These are phyloP conservation scores for Diplodia corticola DNA, from an alignment of 2,329 filamentous ascomycete species.

Conservation along the genomic window DNA sequence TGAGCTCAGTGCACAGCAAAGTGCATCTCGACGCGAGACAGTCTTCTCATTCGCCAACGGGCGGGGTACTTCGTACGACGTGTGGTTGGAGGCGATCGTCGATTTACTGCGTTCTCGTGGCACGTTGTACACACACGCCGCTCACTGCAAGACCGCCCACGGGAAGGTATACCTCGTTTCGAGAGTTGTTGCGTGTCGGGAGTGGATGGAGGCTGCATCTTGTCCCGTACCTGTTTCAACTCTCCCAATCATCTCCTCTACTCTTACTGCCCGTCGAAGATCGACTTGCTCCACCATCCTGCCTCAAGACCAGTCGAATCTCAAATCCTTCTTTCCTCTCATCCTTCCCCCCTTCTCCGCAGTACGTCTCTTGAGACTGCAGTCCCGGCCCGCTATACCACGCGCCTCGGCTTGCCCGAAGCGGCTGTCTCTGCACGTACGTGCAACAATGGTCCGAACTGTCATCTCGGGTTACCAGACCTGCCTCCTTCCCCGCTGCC, in stretches of 20 bases:
- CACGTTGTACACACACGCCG: neutral
- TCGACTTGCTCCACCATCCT: neutral
- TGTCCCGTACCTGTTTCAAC: neutral
- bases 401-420: neutral
- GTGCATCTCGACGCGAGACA: neutral
- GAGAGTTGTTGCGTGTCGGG: conserved; percentile 3
- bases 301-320: neutral
- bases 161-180: conserved; percentile 7
- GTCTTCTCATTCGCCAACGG: neutral
- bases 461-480: neutral
- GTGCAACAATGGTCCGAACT: no score
- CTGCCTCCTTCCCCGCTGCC: neutral
- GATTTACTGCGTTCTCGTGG: neutral
- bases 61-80: neutral
- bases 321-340: neutral
- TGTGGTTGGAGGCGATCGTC: conserved; percentile 16
- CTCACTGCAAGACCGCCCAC: neutral
- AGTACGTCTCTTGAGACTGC: neutral
- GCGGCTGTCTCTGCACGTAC: neutral
- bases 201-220: neutral
- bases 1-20: neutral
- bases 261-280: neutral
- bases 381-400: neutral
- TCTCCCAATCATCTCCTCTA: neutral
- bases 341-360: neutral